Conservation (phyloP, 495 filamentous ascomycete species). For the Xanthoparmelia taractica region DNA sequence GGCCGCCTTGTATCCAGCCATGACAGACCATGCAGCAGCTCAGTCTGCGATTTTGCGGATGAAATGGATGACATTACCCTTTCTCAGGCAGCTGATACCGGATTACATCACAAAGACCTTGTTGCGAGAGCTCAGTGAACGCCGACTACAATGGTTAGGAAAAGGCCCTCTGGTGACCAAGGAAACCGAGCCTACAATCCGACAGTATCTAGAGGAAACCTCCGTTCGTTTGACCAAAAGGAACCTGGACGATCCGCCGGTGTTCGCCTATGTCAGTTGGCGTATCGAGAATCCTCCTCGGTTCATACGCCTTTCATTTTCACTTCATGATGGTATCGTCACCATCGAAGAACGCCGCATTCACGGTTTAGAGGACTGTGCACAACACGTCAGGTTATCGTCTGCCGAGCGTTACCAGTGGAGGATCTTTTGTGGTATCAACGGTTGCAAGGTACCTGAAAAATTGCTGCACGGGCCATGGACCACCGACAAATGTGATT, state of each 20-base stretch:
- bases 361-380: not conserved
- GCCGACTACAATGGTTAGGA: conserved; percentile 9
- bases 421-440: conserved; percentile 3
- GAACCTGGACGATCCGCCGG: not conserved
- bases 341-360: not conserved
- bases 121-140: conserved; percentile 5
- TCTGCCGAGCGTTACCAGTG: not conserved
- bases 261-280: conserved; percentile 6
- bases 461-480: conserved; percentile 38
- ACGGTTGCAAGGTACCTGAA: conserved; percentile 16
- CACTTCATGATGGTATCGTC: conserved; percentile 1
- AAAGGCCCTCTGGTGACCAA: conserved; percentile 4
- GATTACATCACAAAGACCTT: conserved; percentile 11
- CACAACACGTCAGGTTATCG: no score
- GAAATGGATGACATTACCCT: conserved; percentile 16
- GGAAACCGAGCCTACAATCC: conserved; percentile 7
- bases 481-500: conserved; percentile 37
- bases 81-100: conserved; percentile 12
- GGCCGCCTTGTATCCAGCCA: not conserved
- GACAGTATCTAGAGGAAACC: conserved; percentile 10
- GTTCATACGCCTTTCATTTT: not conserved
- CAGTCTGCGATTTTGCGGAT: conserved; percentile 18
- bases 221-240: not conserved
- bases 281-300: not conserved
- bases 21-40: not conserved